These are phyloP conservation scores for Rhododendron kiyosumense DNA, from an alignment of 148 eudicot species.

Conservation along the genomic window DNA sequence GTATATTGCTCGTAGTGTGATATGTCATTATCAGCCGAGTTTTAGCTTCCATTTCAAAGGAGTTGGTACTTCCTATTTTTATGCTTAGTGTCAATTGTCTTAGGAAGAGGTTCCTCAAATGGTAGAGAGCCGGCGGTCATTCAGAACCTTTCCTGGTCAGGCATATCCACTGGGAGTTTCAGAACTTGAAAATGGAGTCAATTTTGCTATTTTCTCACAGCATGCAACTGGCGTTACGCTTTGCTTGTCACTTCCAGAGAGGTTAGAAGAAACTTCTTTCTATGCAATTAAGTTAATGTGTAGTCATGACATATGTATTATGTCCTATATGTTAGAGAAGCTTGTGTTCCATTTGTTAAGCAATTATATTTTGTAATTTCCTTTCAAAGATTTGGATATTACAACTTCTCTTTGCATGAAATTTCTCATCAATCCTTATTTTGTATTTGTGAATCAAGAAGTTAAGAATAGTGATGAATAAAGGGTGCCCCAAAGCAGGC, in stretches of 20 bases:
- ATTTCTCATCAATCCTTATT: not conserved
- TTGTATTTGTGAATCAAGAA: not conserved
- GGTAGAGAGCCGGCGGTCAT: conserved; percentile 25
- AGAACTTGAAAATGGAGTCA: conserved; percentile 74
- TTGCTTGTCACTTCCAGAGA: conserved; percentile 58
- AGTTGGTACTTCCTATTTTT: not conserved
- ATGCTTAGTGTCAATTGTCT: not conserved
- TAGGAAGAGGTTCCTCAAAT: conserved; percentile 67
- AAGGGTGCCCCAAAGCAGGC: not conserved
- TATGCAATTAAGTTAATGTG: not conserved
- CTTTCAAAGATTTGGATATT: not conserved
- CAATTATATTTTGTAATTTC: not conserved
- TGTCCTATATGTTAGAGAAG: not conserved
- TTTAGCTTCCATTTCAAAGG: not conserved
- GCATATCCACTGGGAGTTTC: conserved; percentile 92
- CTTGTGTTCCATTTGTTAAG: not conserved
- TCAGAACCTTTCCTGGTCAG: conserved; percentile 58
- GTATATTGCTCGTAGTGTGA: not conserved
- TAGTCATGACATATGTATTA: not conserved
- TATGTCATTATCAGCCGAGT: not conserved
- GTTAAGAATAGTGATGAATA: not conserved
- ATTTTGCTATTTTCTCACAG: conserved; percentile 86
- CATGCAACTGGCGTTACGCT: conserved; percentile 84
- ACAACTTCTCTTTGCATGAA: not conserved
- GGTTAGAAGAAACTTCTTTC: conserved; percentile 36